Base-by-base conservation (phyloP, 75 land plant species). In the Selaginella tamariscina region DNA sequence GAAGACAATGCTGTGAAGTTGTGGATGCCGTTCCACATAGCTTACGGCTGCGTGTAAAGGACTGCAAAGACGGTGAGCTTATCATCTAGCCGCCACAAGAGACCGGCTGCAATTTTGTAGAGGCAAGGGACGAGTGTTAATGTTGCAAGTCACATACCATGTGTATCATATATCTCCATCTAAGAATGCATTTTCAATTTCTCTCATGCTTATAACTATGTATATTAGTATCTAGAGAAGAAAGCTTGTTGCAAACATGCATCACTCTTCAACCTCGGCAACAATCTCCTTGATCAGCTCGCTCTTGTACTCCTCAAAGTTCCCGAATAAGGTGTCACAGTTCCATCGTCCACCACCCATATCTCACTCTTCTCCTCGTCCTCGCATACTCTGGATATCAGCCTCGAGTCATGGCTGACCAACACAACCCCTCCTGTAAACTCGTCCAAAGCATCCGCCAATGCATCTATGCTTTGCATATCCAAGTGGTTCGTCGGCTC, bases 401-500 rank as follows among this genome's bases (percentile, higher is more conserved):
- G 77, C 64, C 97, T 70, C 1, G 97, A 90, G 65, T 92, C 97
- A 56, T 92, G 97, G 76, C 97, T 91, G 8, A 91, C 97, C 29
- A 91, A 69, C 15, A 91, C 89, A 69, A 91, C 97, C 30, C 97
- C 97, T 20, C 95, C 97, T 13, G 85, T 81, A 56, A 92, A 92
- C 67, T 89, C 88, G 64, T 86, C 90, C 33, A 92, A 69, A 1
- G 97, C 97, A 77, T 86, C 95, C 1, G 90, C 97, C 71, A 92
- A 68, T 27, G 97, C 95, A 80, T 92, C 97, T 66, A 92, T 89
- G 65, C 95, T 89, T 69, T 89, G 90, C 95, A 89, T 89, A 56
- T 92, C 95, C 65, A 89, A 69, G 69, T 92, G 97, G 78, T 92
- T 92, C 55, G 97, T 92, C 24, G 97, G 97, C 68, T 93, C 98